phyloP scores from a whole-genome alignment of 345 rosid genomes.

The Dovyalis caffra region DNA sequence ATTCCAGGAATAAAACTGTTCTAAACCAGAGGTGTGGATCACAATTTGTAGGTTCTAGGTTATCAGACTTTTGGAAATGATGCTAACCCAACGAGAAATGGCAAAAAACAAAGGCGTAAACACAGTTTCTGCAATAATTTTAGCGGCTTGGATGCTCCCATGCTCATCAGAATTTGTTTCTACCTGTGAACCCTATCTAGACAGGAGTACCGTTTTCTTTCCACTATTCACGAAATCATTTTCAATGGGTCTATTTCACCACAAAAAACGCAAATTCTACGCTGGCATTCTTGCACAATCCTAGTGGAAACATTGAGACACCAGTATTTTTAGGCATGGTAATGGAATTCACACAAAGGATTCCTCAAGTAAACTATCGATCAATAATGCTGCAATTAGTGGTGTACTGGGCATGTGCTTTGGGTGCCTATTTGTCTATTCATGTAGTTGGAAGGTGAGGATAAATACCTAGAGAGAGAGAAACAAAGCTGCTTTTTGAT shows the following conservation, averaged over 20 bases:
- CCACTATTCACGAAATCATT: not conserved
- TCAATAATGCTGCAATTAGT: not conserved
- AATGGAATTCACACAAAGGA: not conserved
- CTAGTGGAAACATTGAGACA: not conserved
- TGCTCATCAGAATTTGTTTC: not conserved
- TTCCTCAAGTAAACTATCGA: not conserved
- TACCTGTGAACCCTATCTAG: not conserved
- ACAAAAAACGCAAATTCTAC: not conserved
- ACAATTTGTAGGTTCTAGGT: not conserved
- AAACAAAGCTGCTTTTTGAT: not conserved
- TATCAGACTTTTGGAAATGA: not conserved
- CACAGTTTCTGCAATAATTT: not conserved
- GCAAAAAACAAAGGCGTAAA: not conserved
- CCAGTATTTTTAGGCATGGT: not conserved
- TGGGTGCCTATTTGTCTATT: not conserved
- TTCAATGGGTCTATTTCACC: not conserved
- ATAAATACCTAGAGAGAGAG: too few species aligned
- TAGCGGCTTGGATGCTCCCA: not conserved
- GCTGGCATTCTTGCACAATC: not conserved
- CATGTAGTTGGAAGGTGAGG: not conserved
- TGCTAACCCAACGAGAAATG: not conserved
- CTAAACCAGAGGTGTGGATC: not conserved
- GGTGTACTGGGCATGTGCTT: not conserved
- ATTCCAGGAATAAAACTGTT: not conserved
- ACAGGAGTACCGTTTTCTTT: not conserved